These are phyloP conservation scores for Arabidopsis arenosa DNA, from an alignment of 345 rosid species.

Conservation along the genomic window DNA sequence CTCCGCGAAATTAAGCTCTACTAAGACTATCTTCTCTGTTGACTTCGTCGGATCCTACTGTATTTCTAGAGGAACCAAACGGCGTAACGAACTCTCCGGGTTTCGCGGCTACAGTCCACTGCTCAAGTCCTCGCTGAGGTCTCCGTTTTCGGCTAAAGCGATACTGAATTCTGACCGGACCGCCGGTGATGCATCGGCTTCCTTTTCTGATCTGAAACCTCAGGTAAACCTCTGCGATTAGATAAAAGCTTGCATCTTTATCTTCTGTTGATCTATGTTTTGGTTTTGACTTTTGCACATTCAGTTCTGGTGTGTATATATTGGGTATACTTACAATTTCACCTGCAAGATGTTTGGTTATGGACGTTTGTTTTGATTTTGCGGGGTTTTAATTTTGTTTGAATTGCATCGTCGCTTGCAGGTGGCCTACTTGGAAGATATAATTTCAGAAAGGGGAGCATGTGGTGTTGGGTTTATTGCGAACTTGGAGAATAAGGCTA, in stretches of 20 bases:
- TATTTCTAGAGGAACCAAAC: slow-evolving; percentile 50
- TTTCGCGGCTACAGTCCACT: slow-evolving; percentile 46
- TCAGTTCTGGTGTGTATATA: slow-evolving; percentile 14
- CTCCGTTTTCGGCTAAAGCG: slow-evolving; percentile 50
- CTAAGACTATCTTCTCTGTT: slow-evolving; percentile 51
- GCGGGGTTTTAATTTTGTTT: not conserved
- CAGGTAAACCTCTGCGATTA: slow-evolving; percentile 35
- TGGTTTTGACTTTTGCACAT: slow-evolving; percentile 26
- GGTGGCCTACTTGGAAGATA: slow-evolving; percentile 90
- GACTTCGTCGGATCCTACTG: slow-evolving; percentile 74
- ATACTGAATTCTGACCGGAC: slow-evolving; percentile 52
- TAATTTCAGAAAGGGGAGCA: slow-evolving; percentile 89
- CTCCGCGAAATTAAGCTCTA: slow-evolving; percentile 48
- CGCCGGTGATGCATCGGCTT: slow-evolving; percentile 49
- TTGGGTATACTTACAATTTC: not conserved
- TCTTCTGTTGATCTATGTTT: slow-evolving; percentile 25
- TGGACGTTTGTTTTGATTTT: not conserved
- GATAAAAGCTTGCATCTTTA: slow-evolving; percentile 22
- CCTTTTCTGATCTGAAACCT: slow-evolving; percentile 39
- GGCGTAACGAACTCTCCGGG: slow-evolving; percentile 53
- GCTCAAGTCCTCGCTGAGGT: slow-evolving; percentile 40
- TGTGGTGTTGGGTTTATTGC: slow-evolving; percentile 99
- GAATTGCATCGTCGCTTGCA: slow-evolving; percentile 21
- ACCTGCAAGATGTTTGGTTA: not conserved
- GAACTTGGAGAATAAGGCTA: slow-evolving; percentile 78